These are phyloP conservation scores for Penicillium canariense DNA, from an alignment of 495 filamentous ascomycete species.

Conservation along the genomic window DNA sequence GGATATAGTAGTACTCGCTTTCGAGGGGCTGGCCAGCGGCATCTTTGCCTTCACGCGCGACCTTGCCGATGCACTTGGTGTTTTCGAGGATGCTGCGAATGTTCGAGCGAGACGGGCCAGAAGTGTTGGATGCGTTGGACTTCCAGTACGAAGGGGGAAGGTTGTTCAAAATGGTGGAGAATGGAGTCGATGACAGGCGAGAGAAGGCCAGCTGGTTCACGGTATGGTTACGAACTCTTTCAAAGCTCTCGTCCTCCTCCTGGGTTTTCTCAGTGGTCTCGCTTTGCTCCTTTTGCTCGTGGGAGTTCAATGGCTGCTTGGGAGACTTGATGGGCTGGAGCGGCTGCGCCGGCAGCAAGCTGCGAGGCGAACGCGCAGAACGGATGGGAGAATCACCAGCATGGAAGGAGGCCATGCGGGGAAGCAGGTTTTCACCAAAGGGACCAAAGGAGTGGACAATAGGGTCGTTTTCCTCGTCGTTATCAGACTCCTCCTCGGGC, in stretches of 20 bases:
- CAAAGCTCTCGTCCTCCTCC: slow-evolving; percentile 33
- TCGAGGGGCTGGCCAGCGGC: slow-evolving; percentile 91
- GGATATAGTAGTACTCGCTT: slow-evolving; percentile 96
- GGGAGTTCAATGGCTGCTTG: slow-evolving; percentile 27
- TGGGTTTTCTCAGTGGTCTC: slow-evolving; percentile 32
- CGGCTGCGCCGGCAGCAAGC: slow-evolving; percentile 31
- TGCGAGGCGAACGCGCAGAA: slow-evolving; percentile 32
- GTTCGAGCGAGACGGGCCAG: slow-evolving; percentile 55
- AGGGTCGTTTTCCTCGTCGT: slow-evolving; percentile 90
- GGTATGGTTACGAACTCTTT: slow-evolving; percentile 68
- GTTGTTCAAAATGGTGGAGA: slow-evolving; percentile 81
- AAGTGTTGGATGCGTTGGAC: slow-evolving; percentile 38
- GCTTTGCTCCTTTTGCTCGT: slow-evolving; percentile 26
- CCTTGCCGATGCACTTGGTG: slow-evolving; percentile 78
- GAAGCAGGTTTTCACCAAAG: slow-evolving; percentile 76
- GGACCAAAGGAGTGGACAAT: slow-evolving; percentile 88
- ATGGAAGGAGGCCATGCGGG: slow-evolving; percentile 72
- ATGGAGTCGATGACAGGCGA: slow-evolving; percentile 85
- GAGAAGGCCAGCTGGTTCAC: slow-evolving; percentile 96
- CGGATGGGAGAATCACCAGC: slow-evolving; percentile 55
- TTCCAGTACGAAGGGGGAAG: slow-evolving; percentile 66
- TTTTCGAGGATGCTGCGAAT: slow-evolving; percentile 68
- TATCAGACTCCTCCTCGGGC: slow-evolving; percentile 66
- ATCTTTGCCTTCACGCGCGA: slow-evolving; percentile 89
- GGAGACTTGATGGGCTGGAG: slow-evolving; percentile 40